These are phyloP conservation scores for Theobroma cacao DNA, from an alignment of 345 rosid species.

Conservation along the genomic window DNA sequence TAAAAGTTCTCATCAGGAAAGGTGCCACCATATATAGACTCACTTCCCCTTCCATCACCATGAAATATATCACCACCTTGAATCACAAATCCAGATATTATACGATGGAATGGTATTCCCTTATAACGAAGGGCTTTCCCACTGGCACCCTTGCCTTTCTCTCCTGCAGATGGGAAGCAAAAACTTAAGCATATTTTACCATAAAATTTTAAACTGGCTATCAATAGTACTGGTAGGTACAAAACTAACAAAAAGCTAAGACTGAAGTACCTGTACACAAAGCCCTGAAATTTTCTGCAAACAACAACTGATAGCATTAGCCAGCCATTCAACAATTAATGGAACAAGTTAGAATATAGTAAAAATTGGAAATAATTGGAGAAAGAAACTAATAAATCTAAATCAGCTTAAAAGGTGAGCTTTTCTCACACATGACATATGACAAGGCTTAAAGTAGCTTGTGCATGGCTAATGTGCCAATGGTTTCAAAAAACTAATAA, in stretches of 20 bases:
- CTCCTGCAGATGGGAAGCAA: constrained; percentile 40
- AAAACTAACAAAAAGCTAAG: constrained; percentile 1
- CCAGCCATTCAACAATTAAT: not conserved
- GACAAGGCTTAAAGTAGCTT: not conserved
- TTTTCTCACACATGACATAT: not conserved
- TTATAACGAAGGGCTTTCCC: constrained; percentile 74
- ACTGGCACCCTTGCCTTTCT: constrained; percentile 54
- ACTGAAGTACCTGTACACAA: constrained; percentile 80
- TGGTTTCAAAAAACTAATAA: constrained; percentile 1
- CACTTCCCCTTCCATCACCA: constrained; percentile 78
- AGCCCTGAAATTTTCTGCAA: constrained; percentile 95
- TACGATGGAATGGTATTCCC: constrained; percentile 89
- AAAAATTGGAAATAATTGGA: not conserved
- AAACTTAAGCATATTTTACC: not conserved
- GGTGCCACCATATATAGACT: constrained; percentile 76
- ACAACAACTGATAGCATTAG: constrained; percentile 22
- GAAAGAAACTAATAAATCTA: not conserved
- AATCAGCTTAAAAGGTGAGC: not conserved
- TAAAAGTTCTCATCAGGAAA: constrained; percentile 93
- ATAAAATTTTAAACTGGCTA: not conserved
- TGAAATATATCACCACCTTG: constrained; percentile 89
- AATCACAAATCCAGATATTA: constrained; percentile 86
- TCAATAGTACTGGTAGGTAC: not conserved
- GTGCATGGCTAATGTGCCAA: not conserved
- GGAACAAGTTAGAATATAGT: not conserved